Conservation (phyloP, 495 filamentous ascomycete species). For the Massariosphaeria phaeospora region DNA sequence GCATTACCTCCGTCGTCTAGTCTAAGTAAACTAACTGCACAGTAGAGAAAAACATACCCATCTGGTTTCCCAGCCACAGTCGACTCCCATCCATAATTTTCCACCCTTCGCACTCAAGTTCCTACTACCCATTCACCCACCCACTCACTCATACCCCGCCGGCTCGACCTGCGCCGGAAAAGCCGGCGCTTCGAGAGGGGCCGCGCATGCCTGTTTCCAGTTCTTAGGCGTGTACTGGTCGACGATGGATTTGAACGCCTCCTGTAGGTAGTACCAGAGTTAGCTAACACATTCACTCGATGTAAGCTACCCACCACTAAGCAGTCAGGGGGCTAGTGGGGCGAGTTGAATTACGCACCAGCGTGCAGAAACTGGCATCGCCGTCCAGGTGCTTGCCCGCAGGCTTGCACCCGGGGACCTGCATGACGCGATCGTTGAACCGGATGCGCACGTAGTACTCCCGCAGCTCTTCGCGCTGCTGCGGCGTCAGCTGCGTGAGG, state of each 20-base stretch:
- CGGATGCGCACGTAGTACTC: constrained; percentile 89
- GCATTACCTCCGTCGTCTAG: too few relatives aligned
- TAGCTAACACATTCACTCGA: too few relatives aligned
- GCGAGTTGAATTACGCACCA: constrained; percentile 49
- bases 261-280: constrained; percentile 42
- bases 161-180: constrained; percentile 52
- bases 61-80: too few relatives aligned
- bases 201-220: constrained; percentile 70
- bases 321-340: neutral
- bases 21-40: too few relatives aligned
- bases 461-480: constrained; percentile 53
- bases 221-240: constrained; percentile 80
- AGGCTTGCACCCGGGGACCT: constrained; percentile 72
- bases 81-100: too few relatives aligned
- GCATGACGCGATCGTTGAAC: constrained; percentile 81
- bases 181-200: constrained; percentile 55
- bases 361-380: constrained; percentile 86
- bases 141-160: constrained; percentile 45
- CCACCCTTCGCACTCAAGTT: too few relatives aligned
- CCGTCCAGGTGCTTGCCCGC: constrained; percentile 80
- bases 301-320: neutral
- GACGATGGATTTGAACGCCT: constrained; percentile 85
- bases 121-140: neutral
- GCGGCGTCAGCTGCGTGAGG: constrained; percentile 44
- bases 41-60: too few relatives aligned